Evolutionary conservation across 2,329 filamentous ascomycete species (phyloP).

Genomic region (Byssoonygena ceratinophila): DNA sequence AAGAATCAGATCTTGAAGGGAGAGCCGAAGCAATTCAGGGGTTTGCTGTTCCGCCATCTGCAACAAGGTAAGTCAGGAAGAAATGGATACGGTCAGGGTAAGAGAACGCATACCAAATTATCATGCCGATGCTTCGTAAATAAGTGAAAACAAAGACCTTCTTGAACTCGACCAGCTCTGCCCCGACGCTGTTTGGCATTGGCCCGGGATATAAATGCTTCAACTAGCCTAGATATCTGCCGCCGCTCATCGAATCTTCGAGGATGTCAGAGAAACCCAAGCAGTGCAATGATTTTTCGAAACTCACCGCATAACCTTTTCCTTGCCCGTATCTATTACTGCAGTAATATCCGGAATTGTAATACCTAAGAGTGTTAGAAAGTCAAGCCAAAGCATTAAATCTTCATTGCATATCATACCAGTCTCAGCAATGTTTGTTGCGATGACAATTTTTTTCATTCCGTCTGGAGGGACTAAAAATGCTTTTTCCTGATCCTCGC

Average conservation of each 20-base stretch:
- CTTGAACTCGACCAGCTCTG: conserved; percentile 87
- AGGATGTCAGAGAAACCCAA: conserved; percentile 1
- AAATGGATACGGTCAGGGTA: neutral
- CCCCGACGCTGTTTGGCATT: conserved; percentile 93
- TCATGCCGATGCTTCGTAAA: conserved; percentile 89
- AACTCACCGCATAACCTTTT: conserved; percentile 69
- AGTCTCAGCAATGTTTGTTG: conserved; percentile 96
- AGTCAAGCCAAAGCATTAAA: neutral
- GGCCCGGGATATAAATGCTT: conserved; percentile 88
- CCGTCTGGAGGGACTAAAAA: conserved; percentile 77
- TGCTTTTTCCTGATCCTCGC: conserved; percentile 88
- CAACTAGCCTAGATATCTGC: conserved; percentile 80
- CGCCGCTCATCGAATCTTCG: conserved; percentile 75
- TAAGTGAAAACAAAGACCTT: conserved; percentile 89
- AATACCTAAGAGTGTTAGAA: conserved; percentile 42
- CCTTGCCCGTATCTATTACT: conserved; percentile 91
- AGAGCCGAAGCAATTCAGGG: conserved; percentile 88
- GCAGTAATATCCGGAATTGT: conserved; percentile 97
- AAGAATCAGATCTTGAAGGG: conserved; percentile 87
- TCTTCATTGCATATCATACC: conserved; percentile 39
- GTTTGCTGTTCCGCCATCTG: conserved; percentile 85
- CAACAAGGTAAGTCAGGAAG: neutral
- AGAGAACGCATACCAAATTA: conserved; percentile 38
- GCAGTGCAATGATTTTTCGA: neutral
- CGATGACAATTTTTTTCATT: conserved; percentile 82